Percentiles rank a stretch among this genome's conserved stretches.
These are phyloP conservation scores for Teunomyces pallodes DNA, from an alignment of 805 yeast species.

Conservation along the genomic window DNA sequence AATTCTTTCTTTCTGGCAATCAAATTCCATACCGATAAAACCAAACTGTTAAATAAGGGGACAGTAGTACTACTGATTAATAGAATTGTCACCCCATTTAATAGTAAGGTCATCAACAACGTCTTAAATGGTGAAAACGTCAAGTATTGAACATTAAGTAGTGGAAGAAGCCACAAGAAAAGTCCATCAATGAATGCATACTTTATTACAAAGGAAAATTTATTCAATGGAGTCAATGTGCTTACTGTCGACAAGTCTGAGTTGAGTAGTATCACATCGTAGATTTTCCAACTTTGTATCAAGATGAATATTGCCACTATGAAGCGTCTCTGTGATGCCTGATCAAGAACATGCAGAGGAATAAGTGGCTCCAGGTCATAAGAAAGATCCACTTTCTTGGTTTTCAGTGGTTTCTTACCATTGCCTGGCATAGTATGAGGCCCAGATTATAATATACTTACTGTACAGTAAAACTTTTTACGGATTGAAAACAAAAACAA, in stretches of 20 bases:
- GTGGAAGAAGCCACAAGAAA: constrained; percentile 68
- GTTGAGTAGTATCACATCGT: constrained; percentile 63
- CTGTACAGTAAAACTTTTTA: constrained; percentile 1
- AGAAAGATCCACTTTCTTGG: constrained; percentile 5
- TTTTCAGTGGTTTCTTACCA: neutral
- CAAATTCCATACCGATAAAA: constrained; percentile 44
- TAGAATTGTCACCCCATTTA: constrained; percentile 52
- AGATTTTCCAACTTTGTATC: constrained; percentile 84
- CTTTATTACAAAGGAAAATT: constrained; percentile 60
- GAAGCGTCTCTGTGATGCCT: constrained; percentile 72
- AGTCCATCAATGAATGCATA: constrained; percentile 72
- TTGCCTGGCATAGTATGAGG: neutral
- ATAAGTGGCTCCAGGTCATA: constrained; percentile 38
- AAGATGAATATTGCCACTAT: constrained; percentile 63
- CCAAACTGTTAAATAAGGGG: constrained; percentile 38
- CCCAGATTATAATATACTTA: neutral
- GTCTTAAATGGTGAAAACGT: constrained; percentile 61
- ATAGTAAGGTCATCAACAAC: constrained; percentile 41
- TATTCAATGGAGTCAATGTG: constrained; percentile 43
- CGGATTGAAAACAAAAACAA: constrained; percentile 1
- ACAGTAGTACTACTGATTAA: constrained; percentile 51
- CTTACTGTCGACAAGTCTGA: constrained; percentile 34
- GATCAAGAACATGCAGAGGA: constrained; percentile 64
- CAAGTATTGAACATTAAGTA: constrained; percentile 72
- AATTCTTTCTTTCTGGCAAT: constrained; percentile 44